phyloP scores from a whole-genome alignment of 2,329 filamentous ascomycete species.

The Metarhizium rileyi region DNA sequence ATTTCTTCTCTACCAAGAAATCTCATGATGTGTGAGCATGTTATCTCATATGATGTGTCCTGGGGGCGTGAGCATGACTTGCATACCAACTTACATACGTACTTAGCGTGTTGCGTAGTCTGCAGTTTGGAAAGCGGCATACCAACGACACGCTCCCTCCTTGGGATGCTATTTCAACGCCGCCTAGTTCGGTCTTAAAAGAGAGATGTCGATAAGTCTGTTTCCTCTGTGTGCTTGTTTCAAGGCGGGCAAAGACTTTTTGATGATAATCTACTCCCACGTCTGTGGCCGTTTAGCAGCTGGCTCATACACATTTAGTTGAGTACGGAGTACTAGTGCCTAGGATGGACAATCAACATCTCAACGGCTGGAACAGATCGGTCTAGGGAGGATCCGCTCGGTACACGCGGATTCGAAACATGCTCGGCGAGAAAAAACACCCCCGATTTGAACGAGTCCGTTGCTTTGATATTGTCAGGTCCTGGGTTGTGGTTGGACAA shows the following conservation, averaged over 20 bases:
- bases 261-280: neutral
- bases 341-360: neutral
- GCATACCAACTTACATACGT: slow-evolving; percentile 4
- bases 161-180: neutral
- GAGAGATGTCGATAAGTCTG: neutral
- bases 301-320: neutral
- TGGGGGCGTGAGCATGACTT: slow-evolving; percentile 4
- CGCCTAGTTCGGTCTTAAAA: neutral
- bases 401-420: slow-evolving; percentile 11
- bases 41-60: neutral
- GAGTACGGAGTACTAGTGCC: neutral
- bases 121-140: neutral
- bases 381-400: slow-evolving; percentile 9
- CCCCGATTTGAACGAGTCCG: slow-evolving; percentile 1
- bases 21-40: no score
- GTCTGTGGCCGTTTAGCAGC: neutral
- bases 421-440: slow-evolving; percentile 10
- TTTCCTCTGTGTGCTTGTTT: no score
- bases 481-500: slow-evolving; percentile 21
- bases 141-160: neutral
- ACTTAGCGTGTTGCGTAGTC: neutral
- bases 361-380: neutral
- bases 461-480: slow-evolving; percentile 9
- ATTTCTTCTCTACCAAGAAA: neutral
- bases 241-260: no score